Evolutionary conservation across 257 asterid species (phyloP).

Genomic region (Coffea eugenioides): DNA sequence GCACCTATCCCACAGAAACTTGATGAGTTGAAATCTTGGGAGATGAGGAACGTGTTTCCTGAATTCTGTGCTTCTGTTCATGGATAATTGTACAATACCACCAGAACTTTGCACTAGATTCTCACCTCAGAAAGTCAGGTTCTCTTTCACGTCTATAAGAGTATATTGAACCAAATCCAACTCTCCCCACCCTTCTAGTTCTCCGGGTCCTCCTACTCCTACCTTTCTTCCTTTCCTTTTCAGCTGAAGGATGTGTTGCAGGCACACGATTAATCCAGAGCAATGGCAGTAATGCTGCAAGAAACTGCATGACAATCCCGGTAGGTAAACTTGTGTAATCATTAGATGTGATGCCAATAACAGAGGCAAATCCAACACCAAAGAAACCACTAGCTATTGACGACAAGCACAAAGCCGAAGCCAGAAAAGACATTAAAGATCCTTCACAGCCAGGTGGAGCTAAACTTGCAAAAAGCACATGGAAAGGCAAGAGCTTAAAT

Average conservation of each 20-base stretch:
- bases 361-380: slow-evolving; percentile 67
- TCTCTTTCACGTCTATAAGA: slow-evolving; percentile 63
- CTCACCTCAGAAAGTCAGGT: slow-evolving; percentile 42
- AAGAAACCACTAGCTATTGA: slow-evolving; percentile 63
- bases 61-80: background rate
- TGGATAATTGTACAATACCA: background rate
- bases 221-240: slow-evolving; percentile 39
- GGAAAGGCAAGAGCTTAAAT: slow-evolving; percentile 78
- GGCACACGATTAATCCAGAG: slow-evolving; percentile 59
- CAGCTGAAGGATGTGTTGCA: slow-evolving; percentile 29
- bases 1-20: background rate
- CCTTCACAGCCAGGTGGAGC: slow-evolving; percentile 87
- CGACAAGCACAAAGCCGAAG: slow-evolving; percentile 68
- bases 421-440: slow-evolving; percentile 69
- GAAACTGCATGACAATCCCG: slow-evolving; percentile 67
- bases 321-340: slow-evolving; percentile 62
- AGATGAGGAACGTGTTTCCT: too few species aligned
- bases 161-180: slow-evolving; percentile 37
- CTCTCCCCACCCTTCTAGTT: slow-evolving; percentile 59
- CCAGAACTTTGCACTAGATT: background rate
- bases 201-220: slow-evolving; percentile 47
- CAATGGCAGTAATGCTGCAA: slow-evolving; percentile 67
- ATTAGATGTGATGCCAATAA: slow-evolving; percentile 58
- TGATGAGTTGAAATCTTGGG: background rate
- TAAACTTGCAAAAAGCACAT: slow-evolving; percentile 65